A percentile compares a stretch with the other conserved stretches of the same genome.
Conservation (phyloP, 306 rosid species). For the Medicago arabica region DNA sequence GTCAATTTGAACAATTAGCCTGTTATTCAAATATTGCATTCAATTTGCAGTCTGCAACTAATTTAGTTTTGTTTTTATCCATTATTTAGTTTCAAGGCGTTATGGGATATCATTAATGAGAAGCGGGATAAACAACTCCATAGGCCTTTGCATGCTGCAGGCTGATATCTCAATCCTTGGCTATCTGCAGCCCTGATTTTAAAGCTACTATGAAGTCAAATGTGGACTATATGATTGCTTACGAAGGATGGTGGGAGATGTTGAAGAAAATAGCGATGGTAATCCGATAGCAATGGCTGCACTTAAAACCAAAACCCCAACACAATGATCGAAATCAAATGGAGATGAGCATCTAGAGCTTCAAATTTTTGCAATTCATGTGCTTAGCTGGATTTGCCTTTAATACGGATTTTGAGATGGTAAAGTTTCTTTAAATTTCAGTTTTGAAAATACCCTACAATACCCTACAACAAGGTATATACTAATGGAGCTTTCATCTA, state of each 20-base stretch:
- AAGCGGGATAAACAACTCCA: background rate
- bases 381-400: too few relatives aligned
- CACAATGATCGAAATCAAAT: background rate
- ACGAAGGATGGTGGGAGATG: background rate
- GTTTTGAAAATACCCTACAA: too few relatives aligned
- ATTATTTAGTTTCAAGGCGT: background rate
- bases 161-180: background rate
- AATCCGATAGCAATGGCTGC: background rate
- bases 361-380: too few relatives aligned
- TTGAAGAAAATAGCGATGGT: background rate
- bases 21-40: too few relatives aligned
- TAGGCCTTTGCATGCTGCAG: background rate
- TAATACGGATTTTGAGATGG: too few relatives aligned
- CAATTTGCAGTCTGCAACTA: too few relatives aligned
- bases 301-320: background rate
- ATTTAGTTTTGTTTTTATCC: background rate
- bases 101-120: background rate
- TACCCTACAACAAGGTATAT: too few relatives aligned
- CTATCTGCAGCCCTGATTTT: background rate
- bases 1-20: too few relatives aligned
- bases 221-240: background rate
- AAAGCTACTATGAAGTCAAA: background rate
- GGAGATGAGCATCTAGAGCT: background rate
- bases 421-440: too few relatives aligned
- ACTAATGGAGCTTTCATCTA: too few relatives aligned